A percentile compares a stretch with the other conserved stretches of the same genome.
These are phyloP conservation scores for Aspergillus sp. DNA, from an alignment of 2,329 filamentous ascomycete genomes.

Conservation along the genomic window DNA sequence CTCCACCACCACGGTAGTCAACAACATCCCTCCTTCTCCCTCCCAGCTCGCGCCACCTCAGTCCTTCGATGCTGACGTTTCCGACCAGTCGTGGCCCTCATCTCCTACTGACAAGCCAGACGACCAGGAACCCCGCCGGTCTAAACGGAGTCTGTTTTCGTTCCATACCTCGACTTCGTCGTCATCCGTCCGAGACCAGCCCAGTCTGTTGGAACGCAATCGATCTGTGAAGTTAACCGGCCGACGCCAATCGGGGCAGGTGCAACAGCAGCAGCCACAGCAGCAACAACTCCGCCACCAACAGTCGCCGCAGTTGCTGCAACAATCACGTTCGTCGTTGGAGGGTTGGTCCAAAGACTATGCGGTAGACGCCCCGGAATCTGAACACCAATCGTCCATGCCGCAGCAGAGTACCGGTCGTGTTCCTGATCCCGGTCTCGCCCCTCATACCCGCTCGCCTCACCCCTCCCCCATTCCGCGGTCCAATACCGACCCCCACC, in stretches of 20 bases:
- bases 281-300: conserved; percentile 7
- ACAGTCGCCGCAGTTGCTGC: conserved; percentile 17
- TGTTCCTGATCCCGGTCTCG: conserved; percentile 13
- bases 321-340: conserved; percentile 13
- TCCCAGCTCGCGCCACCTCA: conserved; percentile 16
- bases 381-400: conserved; percentile 15
- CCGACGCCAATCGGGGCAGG: conserved; percentile 15
- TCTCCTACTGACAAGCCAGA: conserved; percentile 17
- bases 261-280: conserved; percentile 1
- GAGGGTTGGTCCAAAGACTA: conserved; percentile 19
- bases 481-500: conserved; percentile 28
- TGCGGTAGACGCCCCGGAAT: conserved; percentile 16
- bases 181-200: conserved; percentile 17
- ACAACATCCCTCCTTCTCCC: conserved; percentile 11
- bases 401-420: conserved; percentile 21
- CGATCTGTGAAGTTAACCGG: conserved; percentile 27
- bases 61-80: conserved; percentile 24
- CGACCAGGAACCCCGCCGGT: conserved; percentile 24
- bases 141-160: conserved; percentile 23
- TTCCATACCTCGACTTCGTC: conserved; percentile 20
- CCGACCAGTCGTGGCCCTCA: conserved; percentile 26
- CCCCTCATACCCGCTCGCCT: conserved; percentile 16
- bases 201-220: conserved; percentile 29
- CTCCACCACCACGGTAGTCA: conserved; percentile 18
- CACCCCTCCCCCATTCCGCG: conserved; percentile 22